phyloP scores from a whole-genome alignment of 768 basidiomycete species.

The Leccinellum albellum region DNA sequence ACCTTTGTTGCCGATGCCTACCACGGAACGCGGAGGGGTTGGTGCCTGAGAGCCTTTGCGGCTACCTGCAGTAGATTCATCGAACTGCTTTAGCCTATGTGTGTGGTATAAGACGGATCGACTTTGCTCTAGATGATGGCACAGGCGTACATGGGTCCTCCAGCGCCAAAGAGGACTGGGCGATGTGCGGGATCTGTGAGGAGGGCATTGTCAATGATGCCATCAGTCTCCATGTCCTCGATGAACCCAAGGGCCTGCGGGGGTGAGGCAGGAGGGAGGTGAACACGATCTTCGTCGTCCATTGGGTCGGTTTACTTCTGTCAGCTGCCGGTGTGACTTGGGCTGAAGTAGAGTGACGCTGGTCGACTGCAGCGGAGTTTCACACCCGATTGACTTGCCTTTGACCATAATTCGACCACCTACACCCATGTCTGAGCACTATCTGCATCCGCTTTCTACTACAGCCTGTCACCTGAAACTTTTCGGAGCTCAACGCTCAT shows the following conservation, averaged over 20 bases:
- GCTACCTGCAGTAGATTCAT: constrained; percentile 68
- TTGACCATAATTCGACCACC: not conserved
- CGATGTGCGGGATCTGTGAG: constrained; percentile 29
- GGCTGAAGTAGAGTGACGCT: not conserved
- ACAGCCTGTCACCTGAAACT: not conserved
- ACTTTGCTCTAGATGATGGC: not conserved
- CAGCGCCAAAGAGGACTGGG: constrained; percentile 66
- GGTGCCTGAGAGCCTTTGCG: constrained; percentile 68
- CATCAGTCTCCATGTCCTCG: constrained; percentile 26
- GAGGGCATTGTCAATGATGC: constrained; percentile 11
- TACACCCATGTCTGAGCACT: not conserved
- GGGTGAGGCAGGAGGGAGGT: constrained; percentile 9
- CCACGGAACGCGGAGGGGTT: constrained; percentile 79
- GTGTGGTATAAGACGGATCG: not conserved
- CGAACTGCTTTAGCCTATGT: constrained; percentile 72
- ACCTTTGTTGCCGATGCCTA: constrained; percentile 90
- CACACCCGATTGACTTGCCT: not conserved
- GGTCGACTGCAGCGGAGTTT: not conserved
- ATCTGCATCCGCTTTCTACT: not conserved
- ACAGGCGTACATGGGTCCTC: constrained; percentile 62
- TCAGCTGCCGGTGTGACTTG: too few relatives aligned
- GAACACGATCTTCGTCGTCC: constrained; percentile 15
- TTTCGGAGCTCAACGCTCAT: not conserved
- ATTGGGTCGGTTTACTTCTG: not conserved
- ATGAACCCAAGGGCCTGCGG: constrained; percentile 16